A percentile compares a stretch with the other conserved stretches of the same genome.
phyloP scores from a whole-genome alignment of 495 filamentous ascomycete genomes.

The Penicillium silybi region DNA sequence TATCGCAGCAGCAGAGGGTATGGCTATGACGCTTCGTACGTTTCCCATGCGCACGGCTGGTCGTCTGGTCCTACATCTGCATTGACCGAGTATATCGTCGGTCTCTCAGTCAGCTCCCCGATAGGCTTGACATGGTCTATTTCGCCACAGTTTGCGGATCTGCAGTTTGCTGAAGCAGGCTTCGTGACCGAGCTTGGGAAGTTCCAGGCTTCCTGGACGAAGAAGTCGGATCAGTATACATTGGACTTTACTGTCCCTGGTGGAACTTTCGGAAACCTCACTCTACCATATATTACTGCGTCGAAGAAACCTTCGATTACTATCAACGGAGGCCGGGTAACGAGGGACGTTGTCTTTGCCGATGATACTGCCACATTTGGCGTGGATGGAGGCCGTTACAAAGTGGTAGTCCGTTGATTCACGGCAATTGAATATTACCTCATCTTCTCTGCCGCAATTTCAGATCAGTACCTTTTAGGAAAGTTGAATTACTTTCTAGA shows the following conservation, averaged over 20 bases:
- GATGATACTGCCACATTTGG: slow-evolving; percentile 20
- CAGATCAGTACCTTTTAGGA: neutral
- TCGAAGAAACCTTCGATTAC: slow-evolving; percentile 25
- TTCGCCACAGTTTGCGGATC: slow-evolving; percentile 47
- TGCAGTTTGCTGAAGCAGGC: slow-evolving; percentile 51
- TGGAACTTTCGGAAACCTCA: slow-evolving; percentile 44
- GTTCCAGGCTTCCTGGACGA: slow-evolving; percentile 41
- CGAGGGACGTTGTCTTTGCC: slow-evolving; percentile 14
- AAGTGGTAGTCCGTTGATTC: slow-evolving; percentile 21
- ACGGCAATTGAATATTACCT: neutral
- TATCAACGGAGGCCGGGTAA: slow-evolving; percentile 26
- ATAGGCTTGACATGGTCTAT: slow-evolving; percentile 50
- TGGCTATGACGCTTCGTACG: slow-evolving; percentile 32
- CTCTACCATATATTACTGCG: slow-evolving; percentile 25
- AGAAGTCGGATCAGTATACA: slow-evolving; percentile 28
- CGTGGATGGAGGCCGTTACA: slow-evolving; percentile 26
- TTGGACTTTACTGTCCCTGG: slow-evolving; percentile 39
- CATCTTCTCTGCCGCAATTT: neutral
- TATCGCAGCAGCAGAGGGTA: slow-evolving; percentile 50
- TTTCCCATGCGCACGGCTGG: slow-evolving; percentile 60
- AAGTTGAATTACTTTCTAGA: neutral
- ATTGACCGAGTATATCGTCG: slow-evolving; percentile 50
- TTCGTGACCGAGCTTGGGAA: slow-evolving; percentile 52
- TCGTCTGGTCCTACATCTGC: slow-evolving; percentile 54
- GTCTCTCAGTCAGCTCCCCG: slow-evolving; percentile 46